Percentiles rank a stretch among this genome's conserved stretches.
phyloP scores from a whole-genome alignment of 1,139 yeast species.

The Wickerhamomyces sp. region DNA sequence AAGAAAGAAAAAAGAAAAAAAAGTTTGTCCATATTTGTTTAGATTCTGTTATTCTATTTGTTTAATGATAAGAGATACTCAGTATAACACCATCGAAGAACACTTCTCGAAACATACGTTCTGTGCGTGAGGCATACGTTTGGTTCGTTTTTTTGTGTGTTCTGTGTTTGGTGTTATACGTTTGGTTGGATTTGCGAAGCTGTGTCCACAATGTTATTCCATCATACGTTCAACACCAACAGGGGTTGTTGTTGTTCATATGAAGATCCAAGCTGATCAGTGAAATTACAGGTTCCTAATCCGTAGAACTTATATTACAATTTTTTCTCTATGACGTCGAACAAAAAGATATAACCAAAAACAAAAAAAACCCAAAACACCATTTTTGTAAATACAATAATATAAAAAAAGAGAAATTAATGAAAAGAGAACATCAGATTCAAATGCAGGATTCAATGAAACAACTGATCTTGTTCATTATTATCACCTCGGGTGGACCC shows the following conservation, averaged over 20 bases:
- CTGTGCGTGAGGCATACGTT: conserved; percentile 3
- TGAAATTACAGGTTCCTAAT: no score
- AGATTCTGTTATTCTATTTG: conserved; percentile 1
- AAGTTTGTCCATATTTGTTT: conserved; percentile 1
- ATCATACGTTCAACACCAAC: no score
- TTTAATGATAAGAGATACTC: neutral
- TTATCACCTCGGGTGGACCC: no score
- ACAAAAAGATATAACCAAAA: no score
- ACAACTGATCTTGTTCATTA: conserved; percentile 2
- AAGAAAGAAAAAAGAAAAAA: neutral
- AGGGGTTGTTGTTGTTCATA: neutral
- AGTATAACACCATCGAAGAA: neutral
- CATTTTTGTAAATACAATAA: neutral
- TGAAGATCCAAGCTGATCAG: no score
- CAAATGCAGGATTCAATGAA: no score
- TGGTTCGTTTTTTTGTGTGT: conserved; percentile 1
- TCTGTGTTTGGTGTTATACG: conserved; percentile 2
- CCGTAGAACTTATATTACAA: no score
- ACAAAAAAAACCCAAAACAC: neutral
- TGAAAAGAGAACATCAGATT: no score
- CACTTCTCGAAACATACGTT: neutral
- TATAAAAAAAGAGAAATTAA: neutral
- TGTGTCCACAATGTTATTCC: no score
- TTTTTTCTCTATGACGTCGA: no score
- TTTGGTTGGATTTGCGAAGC: conserved; percentile 1